Conservation (phyloP, 202 grass and related monocot genomes). For the Eragrostis tef region DNA sequence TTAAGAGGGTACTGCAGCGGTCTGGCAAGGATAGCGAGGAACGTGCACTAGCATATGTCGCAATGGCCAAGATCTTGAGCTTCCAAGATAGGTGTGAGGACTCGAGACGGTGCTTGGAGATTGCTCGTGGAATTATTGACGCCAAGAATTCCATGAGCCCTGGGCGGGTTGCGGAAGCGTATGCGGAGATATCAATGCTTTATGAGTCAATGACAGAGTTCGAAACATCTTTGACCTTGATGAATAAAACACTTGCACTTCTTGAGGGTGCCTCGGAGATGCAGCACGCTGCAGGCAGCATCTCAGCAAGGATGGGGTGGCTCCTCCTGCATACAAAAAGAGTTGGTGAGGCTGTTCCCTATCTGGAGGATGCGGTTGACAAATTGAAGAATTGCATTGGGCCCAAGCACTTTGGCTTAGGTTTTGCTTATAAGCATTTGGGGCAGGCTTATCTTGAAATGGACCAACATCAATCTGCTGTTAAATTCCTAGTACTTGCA, state of each 20-base stretch:
- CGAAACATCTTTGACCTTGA: slow-evolving; percentile 65
- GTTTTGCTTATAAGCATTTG: slow-evolving; percentile 81
- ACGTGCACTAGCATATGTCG: slow-evolving; percentile 58
- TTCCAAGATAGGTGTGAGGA: slow-evolving; percentile 61
- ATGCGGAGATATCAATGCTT: slow-evolving; percentile 66
- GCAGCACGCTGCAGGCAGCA: slow-evolving; percentile 67
- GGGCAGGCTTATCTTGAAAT: slow-evolving; percentile 65
- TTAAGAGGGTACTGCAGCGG: slow-evolving; percentile 60
- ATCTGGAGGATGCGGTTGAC: slow-evolving; percentile 68
- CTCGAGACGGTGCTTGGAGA: slow-evolving; percentile 69
- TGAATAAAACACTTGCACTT: slow-evolving; percentile 70
- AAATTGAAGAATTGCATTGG: slow-evolving; percentile 78
- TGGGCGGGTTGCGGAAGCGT: slow-evolving; percentile 47
- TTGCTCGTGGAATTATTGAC: slow-evolving; percentile 69
- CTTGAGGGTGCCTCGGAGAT: slow-evolving; percentile 51
- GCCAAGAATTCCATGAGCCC: slow-evolving; percentile 40
- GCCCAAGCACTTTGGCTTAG: slow-evolving; percentile 66
- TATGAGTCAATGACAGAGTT: slow-evolving; percentile 68
- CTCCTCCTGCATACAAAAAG: slow-evolving; percentile 64
- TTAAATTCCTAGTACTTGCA: slow-evolving; percentile 56
- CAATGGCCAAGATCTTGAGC: slow-evolving; percentile 68
- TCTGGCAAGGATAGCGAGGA: slow-evolving; percentile 66
- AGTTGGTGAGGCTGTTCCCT: slow-evolving; percentile 61
- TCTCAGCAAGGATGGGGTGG: slow-evolving; percentile 73
- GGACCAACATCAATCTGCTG: slow-evolving; percentile 47